These are phyloP conservation scores for Salisapilia sapeloensis DNA, from an alignment of 352 stramenopile genomes.

Conservation along the genomic window DNA sequence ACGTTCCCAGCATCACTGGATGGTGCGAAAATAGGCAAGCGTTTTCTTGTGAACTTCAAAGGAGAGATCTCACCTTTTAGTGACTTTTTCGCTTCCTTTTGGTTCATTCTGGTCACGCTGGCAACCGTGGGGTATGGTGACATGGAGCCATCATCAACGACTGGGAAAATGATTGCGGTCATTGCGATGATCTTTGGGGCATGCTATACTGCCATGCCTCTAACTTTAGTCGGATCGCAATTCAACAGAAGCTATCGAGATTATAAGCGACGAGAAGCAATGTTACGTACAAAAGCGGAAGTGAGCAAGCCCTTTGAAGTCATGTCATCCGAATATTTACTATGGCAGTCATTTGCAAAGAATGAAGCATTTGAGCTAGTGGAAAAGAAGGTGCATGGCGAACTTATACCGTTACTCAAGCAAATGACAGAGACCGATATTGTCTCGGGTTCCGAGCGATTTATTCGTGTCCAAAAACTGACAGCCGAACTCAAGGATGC, in stretches of 20 bases:
- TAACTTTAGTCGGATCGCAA: slow-evolving; percentile 61
- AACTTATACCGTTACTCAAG: slow-evolving; percentile 24
- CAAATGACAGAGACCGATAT: slow-evolving; percentile 24
- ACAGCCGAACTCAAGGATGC: no score
- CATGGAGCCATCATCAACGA: slow-evolving; percentile 48
- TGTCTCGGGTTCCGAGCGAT: no score
- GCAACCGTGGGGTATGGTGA: slow-evolving; percentile 59
- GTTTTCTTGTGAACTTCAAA: slow-evolving; percentile 53
- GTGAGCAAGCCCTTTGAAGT: slow-evolving; percentile 47
- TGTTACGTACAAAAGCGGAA: slow-evolving; percentile 51
- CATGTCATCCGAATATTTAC: slow-evolving; percentile 13
- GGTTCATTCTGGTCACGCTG: slow-evolving; percentile 73
- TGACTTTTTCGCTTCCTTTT: slow-evolving; percentile 71
- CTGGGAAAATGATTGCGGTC: slow-evolving; percentile 50
- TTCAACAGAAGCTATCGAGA: slow-evolving; percentile 74
- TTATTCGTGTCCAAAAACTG: no score
- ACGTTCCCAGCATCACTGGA: slow-evolving; percentile 29
- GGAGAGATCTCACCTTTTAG: slow-evolving; percentile 52
- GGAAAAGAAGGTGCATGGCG: slow-evolving; percentile 12
- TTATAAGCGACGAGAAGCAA: slow-evolving; percentile 51
- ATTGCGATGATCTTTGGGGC: slow-evolving; percentile 69
- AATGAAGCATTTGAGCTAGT: slow-evolving; percentile 31
- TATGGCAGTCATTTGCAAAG: slow-evolving; percentile 28
- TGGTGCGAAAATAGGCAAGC: slow-evolving; percentile 35
- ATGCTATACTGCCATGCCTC: slow-evolving; percentile 67